Evolutionary conservation across 768 basidiomycete genomes (phyloP).

Genomic region (Coprinopsis sp.): DNA sequence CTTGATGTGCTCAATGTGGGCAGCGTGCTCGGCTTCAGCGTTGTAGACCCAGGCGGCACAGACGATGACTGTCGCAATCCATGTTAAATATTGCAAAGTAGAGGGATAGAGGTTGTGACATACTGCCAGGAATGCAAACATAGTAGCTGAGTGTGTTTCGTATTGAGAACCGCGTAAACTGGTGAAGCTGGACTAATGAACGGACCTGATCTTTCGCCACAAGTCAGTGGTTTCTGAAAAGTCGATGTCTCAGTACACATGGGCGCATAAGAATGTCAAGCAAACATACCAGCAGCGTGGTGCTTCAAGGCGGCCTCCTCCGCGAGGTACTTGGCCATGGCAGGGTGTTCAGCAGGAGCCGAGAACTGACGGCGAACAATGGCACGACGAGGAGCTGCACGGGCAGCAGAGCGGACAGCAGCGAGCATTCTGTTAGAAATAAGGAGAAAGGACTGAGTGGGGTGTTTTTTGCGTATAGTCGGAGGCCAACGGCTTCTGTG

Average conservation of each 20-base stretch:
- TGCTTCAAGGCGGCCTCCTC: slow-evolving; percentile 55
- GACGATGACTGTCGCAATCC: slow-evolving; percentile 35
- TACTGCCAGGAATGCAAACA: slow-evolving; percentile 72
- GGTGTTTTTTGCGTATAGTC: too few relatives aligned
- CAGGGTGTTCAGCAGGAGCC: slow-evolving; percentile 32
- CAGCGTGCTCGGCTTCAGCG: slow-evolving; percentile 57
- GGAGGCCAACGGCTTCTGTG: too few relatives aligned
- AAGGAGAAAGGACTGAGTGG: slow-evolving; percentile 10
- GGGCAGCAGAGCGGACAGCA: slow-evolving; percentile 42
- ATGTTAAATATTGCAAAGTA: background rate
- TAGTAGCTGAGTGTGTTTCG: slow-evolving; percentile 48
- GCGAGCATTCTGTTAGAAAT: slow-evolving; percentile 39
- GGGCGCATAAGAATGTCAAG: slow-evolving; percentile 1
- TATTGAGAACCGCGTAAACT: slow-evolving; percentile 7
- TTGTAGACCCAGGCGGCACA: slow-evolving; percentile 55
- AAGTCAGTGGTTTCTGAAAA: slow-evolving; percentile 65
- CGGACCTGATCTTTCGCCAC: slow-evolving; percentile 85
- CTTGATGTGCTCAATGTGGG: slow-evolving; percentile 66
- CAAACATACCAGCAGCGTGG: slow-evolving; percentile 56
- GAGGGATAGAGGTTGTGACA: slow-evolving; percentile 22
- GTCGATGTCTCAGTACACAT: slow-evolving; percentile 10
- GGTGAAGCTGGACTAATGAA: slow-evolving; percentile 3
- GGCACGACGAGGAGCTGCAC: slow-evolving; percentile 34
- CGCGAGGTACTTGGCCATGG: slow-evolving; percentile 39
- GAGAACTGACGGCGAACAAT: slow-evolving; percentile 31